Evolutionary conservation across 768 basidiomycete species (phyloP).

Genomic region (Dioszegia crocea): DNA sequence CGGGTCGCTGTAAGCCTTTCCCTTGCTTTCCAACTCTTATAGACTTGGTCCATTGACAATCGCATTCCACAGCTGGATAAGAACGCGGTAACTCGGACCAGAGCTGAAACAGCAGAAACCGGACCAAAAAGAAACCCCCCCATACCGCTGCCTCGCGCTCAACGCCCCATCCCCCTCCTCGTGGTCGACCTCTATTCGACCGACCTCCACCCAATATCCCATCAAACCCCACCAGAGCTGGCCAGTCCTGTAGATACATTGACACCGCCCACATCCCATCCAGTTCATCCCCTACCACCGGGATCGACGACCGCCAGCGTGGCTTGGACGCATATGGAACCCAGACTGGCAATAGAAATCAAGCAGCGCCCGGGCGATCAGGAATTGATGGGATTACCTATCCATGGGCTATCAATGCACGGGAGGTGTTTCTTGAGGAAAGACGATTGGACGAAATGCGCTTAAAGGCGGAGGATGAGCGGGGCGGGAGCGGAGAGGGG

Average conservation of each 20-base stretch:
- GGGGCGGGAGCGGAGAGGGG: background rate
- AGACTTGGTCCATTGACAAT: too few species aligned
- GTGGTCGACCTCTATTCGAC: background rate
- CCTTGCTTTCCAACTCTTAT: background rate
- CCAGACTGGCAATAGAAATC: too few species aligned
- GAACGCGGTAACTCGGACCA: too few species aligned
- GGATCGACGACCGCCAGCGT: too few species aligned
- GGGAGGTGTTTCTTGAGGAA: slow-evolving; percentile 3
- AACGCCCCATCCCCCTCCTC: background rate
- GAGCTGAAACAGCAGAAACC: background rate
- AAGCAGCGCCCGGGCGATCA: background rate
- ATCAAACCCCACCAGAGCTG: background rate
- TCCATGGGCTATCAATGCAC: slow-evolving; percentile 1
- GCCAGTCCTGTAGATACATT: background rate
- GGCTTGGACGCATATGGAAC: too few species aligned
- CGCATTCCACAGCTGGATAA: too few species aligned
- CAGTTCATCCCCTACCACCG: background rate
- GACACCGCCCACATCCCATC: background rate
- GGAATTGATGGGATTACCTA: slow-evolving; percentile 2
- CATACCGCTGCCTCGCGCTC: too few species aligned
- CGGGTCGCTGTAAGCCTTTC: slow-evolving; percentile 3
- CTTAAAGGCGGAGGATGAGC: background rate
- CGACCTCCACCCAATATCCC: background rate
- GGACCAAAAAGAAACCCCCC: background rate
- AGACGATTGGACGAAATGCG: background rate